A percentile compares a stretch with the other conserved stretches of the same genome.
These are phyloP conservation scores for Fusarium sp. DNA, from an alignment of 2,329 filamentous ascomycete genomes.

Conservation along the genomic window DNA sequence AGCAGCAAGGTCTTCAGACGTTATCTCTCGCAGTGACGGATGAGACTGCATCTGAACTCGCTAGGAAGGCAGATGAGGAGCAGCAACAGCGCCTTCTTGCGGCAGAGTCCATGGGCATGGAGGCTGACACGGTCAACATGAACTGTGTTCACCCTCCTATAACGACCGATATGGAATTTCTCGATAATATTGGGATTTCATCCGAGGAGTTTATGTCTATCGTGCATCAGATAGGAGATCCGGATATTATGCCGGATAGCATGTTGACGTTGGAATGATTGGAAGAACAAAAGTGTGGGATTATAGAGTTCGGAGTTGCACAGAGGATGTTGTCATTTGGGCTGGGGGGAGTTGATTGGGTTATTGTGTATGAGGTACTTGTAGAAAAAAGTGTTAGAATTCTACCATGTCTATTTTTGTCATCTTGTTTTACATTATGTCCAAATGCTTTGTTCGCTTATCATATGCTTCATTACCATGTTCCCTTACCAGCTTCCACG, in stretches of 20 bases:
- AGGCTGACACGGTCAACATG: constrained; percentile 6
- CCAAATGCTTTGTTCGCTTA: not conserved
- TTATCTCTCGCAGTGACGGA: constrained; percentile 39
- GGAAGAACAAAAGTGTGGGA: not conserved
- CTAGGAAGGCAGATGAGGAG: constrained; percentile 15
- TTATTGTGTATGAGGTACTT: not conserved
- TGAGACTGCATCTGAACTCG: constrained; percentile 12
- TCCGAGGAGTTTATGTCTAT: constrained; percentile 57
- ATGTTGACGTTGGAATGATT: constrained; percentile 40
- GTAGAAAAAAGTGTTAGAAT: not conserved
- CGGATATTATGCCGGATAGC: constrained; percentile 40
- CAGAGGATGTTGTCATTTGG: not conserved
- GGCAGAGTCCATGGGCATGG: not conserved
- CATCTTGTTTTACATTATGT: no score
- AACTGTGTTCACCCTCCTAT: constrained; percentile 20
- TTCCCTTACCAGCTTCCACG: not conserved
- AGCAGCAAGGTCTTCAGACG: constrained; percentile 49
- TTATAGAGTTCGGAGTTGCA: not conserved
- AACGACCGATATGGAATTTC: constrained; percentile 50
- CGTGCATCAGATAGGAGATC: constrained; percentile 54
- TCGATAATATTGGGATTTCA: constrained; percentile 57
- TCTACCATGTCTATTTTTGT: not conserved
- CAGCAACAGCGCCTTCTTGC: constrained; percentile 7
- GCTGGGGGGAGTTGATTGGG: not conserved
- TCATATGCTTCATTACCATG: not conserved